A percentile compares a stretch with the other conserved stretches of the same genome.
Evolutionary conservation across 2,329 filamentous ascomycete species (phyloP).

Genomic region (Paecilomyces dactylethromorphus): DNA sequence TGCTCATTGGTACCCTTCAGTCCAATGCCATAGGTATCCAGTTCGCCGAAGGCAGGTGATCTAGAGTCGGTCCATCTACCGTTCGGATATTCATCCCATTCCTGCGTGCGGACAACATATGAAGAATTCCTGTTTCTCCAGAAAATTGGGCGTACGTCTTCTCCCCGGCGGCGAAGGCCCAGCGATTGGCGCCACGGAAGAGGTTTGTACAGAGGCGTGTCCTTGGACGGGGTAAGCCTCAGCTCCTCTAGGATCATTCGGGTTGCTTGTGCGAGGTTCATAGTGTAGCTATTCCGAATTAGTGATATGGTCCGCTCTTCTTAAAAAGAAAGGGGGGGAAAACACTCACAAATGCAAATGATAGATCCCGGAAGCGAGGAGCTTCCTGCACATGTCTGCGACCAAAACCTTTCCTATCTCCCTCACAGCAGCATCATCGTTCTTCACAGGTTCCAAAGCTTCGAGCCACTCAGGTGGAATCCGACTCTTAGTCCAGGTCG

Average conservation of each 20-base stretch:
- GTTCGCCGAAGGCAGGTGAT: constrained; percentile 90
- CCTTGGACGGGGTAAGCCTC: constrained; percentile 67
- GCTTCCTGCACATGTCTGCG: constrained; percentile 80
- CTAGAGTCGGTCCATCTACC: constrained; percentile 96
- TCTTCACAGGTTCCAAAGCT: constrained; percentile 85
- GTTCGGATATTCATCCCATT: constrained; percentile 99
- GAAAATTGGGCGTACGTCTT: constrained; percentile 97
- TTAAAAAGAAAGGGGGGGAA: not conserved
- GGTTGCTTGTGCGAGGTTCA: constrained; percentile 94
- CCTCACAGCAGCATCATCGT: constrained; percentile 87
- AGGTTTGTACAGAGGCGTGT: constrained; percentile 77
- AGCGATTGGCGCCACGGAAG: constrained; percentile 95
- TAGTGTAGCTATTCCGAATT: constrained; percentile 63
- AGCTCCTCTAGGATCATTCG: constrained; percentile 91
- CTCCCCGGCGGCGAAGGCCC: constrained; percentile 76
- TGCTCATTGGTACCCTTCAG: constrained; percentile 92
- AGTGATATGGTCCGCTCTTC: not conserved
- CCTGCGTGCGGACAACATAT: constrained; percentile 89
- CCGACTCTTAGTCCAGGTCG: constrained; percentile 82
- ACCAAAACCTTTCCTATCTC: constrained; percentile 83
- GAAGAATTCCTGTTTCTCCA: constrained; percentile 97
- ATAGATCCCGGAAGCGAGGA: constrained; percentile 73
- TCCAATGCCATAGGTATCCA: constrained; percentile 90
- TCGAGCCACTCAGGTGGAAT: constrained; percentile 77
- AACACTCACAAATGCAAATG: constrained; percentile 74